Base-by-base conservation (phyloP, 2,329 filamentous ascomycete genomes). In the Penicillium crustosum region DNA sequence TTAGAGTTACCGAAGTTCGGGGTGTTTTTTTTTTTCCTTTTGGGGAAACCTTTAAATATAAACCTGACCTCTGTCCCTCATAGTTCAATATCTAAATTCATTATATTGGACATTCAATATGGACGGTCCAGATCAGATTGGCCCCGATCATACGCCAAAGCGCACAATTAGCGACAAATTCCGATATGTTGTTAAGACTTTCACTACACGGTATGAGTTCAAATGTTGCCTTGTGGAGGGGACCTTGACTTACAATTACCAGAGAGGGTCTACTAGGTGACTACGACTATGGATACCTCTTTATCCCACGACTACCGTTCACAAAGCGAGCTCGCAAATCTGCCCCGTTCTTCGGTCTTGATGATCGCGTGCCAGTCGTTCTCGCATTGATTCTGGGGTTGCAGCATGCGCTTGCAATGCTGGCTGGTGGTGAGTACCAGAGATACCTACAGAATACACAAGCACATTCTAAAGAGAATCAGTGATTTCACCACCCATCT, bases 201-300 rank as follows among this genome's bases (percentile, higher is more conserved):
- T 79, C 54, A 77, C 76, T 10, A 80, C 78, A 23, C 77, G 68
- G 76, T 77, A 70, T 35, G 21, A 1, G 21, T 15, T 35, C 39
- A 29, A 44, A 21, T 8, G 5, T 19, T 27, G 4, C 10, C 27
- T 9, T n/a, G 9, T n/a, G 42, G 17, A 12, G 12, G 21, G 7
- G n/a, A 7, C 1, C 6, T 15, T 12, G 25, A 57, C 19, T 62
- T 10, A 47, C 21, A 23, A 25, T 44, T 12, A 36, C 39, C 45
- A 86, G 80, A 60, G 83, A 92, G 1, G 93, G 93, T 13, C 82
- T 96, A 27, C 75, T 97, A 55, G 93, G 93, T 61, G 82, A 86
- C 67, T 97, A 97, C 75, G 89, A 97, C 81, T 97, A 97, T 82
- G 89, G 74, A 36, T 94, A 92, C 69, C 86, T 97, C 41, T 96